Base-by-base conservation (phyloP, 1,139 yeast species). In the Chernovozyma aurita region DNA sequence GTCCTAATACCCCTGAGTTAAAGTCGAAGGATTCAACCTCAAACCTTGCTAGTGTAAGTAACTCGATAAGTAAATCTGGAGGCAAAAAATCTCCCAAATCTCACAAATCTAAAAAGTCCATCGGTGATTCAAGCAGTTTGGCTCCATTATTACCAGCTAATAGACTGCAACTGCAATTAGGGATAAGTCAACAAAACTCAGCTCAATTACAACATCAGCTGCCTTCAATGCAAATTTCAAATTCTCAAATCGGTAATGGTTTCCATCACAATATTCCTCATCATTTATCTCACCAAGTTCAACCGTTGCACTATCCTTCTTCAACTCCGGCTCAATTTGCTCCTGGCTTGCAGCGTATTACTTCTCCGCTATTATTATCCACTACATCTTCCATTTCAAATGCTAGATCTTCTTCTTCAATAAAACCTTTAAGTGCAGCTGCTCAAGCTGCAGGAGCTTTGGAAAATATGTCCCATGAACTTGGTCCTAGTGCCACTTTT, bases 301-400 rank as follows among this genome's bases (percentile, higher is more conserved):
- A 67, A 47, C 83, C 85, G 11, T 59, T 80, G 32, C 82, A 79
- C 52, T 80, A 79, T 51, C 86, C 86, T 6, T 68, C 78, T 4
- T 77, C 84, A 2, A 78, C 85, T 1, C 86, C 86, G 17, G 74
- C 85, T 1, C 85, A 78, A 49, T 80, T 77, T 64, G 85, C 84
- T 24, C 78, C 83, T 0, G 80, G 80, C 29, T 58, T 79, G 39
- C 76, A 75, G 45, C 57, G 80, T 34, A 79, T 80, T 39, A 80
- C 85, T 0, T 78, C 85, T 11, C 86, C 86, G 0, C 61, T 80
- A 38, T 57, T 80, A 40, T 63, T 80, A 31, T 65, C 72, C 14
- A 64, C 76, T 40, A 59, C 78, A 0, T 59, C 66, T 4, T 60
- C 69, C 2, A 52, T 65, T 18, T 64, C 70, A 25, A 63, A 67